phyloP scores from a whole-genome alignment of 176 grass and related monocot genomes.

The Oryza officinalis region DNA sequence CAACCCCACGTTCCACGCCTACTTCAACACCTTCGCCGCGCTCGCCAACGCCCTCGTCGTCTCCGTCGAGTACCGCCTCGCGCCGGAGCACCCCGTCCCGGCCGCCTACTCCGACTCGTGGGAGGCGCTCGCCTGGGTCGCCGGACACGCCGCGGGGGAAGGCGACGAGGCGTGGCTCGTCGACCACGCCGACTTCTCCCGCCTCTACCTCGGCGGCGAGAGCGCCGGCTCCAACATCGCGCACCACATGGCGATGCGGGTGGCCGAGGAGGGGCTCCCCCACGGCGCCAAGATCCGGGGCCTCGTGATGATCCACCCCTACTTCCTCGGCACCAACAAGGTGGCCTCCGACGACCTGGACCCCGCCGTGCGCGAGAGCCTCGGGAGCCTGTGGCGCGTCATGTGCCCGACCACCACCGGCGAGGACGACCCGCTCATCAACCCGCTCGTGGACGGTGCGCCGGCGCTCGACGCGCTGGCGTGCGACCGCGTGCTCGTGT shows the following conservation, averaged over 20 bases:
- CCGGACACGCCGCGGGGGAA: constrained; percentile 29
- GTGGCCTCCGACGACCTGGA: constrained; percentile 52
- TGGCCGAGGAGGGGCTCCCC: constrained; percentile 32
- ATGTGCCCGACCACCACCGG: constrained; percentile 58
- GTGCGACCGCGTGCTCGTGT: constrained; percentile 45
- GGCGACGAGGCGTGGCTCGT: constrained; percentile 38
- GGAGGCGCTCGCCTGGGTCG: constrained; percentile 69
- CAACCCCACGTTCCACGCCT: constrained; percentile 61
- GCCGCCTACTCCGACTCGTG: constrained; percentile 52
- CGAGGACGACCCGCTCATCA: constrained; percentile 61
- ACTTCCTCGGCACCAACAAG: constrained; percentile 63
- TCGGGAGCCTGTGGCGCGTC: constrained; percentile 51
- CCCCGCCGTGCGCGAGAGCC: constrained; percentile 34
- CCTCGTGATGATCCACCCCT: constrained; percentile 73
- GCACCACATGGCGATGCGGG: constrained; percentile 71
- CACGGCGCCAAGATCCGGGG: constrained; percentile 48
- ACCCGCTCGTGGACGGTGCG: constrained; percentile 45
- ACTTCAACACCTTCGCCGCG: constrained; percentile 50
- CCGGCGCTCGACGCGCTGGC: constrained; percentile 36
- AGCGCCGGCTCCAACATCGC: constrained; percentile 84
- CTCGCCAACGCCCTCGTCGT: constrained; percentile 49
- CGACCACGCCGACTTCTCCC: constrained; percentile 58
- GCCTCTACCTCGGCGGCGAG: constrained; percentile 73
- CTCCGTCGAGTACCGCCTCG: constrained; percentile 83
- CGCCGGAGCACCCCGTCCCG: constrained; percentile 73